Evolutionary conservation across 768 basidiomycete genomes (phyloP), one percentile per base, ranked within the genome.

Genomic region (Russula griseocarnosa): DNA sequence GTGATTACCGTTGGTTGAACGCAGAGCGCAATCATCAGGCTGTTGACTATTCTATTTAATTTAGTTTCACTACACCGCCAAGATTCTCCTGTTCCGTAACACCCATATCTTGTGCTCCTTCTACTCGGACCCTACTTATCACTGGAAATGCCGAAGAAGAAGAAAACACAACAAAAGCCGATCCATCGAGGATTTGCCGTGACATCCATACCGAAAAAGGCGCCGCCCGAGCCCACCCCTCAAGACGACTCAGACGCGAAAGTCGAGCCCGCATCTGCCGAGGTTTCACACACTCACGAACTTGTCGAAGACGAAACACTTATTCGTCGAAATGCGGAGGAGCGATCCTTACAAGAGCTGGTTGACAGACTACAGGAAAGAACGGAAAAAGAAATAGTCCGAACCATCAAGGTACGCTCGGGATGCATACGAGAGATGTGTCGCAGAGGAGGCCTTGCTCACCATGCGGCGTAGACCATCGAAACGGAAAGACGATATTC

Each of bases 351-450:
- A 56, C 93, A 94, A 75, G 76, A 74, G 52, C 70, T 93, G 53
- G 83, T 96, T 1, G 93, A 96, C 66, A 87, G 84, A 70, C 77
- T 88, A 54, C 92, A 96, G 70, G 92, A 95, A 22, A 94, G 86
- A 71, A 89, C 83, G 6, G 92, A 96, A 73, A 94, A 86, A 73
- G 96, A 97, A 70, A 84, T 95, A 61, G 74, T 78, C 5, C 81
- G 86, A 62, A 76, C 83, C 11, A 65, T 90, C 66, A 91, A 90
- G 85, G 95, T 88, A 69, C 24, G 76, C n/a, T n/a, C n/a, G 24
- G 13, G 49, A 32, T 28, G 52, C 20, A 34, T 28, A 46, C 5
- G 42, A 32, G 28, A 55, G 30, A 53, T 13, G 38, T 26, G 51
- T 34, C 38, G n/a, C n/a, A 9, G 46, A 47, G 32, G 34, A 36